Percentiles rank a stretch among this genome's conserved stretches.
phyloP scores from a whole-genome alignment of 78 protist genomes.

The Cyanophora paradoxa region DNA sequence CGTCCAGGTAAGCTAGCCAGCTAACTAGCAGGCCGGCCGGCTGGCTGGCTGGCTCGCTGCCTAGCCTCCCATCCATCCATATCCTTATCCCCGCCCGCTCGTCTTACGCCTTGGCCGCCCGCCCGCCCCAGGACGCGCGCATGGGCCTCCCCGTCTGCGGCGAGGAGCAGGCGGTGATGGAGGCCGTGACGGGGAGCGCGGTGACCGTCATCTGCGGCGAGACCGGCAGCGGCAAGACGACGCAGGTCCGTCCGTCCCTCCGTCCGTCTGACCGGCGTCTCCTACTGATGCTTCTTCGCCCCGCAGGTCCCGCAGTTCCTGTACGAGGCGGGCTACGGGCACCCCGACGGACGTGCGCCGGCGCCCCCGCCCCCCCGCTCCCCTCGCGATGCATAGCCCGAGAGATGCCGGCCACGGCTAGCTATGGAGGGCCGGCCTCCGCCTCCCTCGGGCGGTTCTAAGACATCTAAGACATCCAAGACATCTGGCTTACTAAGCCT shows the following conservation, averaged over 20 bases:
- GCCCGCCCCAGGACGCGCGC: background rate
- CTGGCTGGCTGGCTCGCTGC: too few species aligned
- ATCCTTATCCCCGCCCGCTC: too few species aligned
- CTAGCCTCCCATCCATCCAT: too few species aligned
- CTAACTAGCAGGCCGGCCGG: too few species aligned
- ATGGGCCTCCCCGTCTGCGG: constrained; percentile 45
- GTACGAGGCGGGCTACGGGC: constrained; percentile 83
- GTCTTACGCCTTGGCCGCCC: too few species aligned
- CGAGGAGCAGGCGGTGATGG: constrained; percentile 80
- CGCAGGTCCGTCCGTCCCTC: constrained; percentile 37
- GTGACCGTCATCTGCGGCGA: constrained; percentile 74
- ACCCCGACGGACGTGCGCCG: background rate
- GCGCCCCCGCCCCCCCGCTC: background rate
- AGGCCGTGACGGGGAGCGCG: constrained; percentile 65
- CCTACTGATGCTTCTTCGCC: constrained; percentile 6
- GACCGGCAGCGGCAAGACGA: constrained; percentile 91
- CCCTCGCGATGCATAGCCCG: background rate
- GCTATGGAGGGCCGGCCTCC: too few species aligned
- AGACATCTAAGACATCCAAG: too few species aligned
- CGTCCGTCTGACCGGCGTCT: background rate
- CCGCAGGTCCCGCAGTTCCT: constrained; percentile 89
- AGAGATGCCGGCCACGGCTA: too few species aligned
- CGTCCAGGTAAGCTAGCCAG: too few species aligned
- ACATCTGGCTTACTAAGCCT: too few species aligned
- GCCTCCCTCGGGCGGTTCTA: too few species aligned